A percentile compares a stretch with the other conserved stretches of the same genome.
phyloP scores from a whole-genome alignment of 768 basidiomycete species.

The Lactifluus rugatus region DNA sequence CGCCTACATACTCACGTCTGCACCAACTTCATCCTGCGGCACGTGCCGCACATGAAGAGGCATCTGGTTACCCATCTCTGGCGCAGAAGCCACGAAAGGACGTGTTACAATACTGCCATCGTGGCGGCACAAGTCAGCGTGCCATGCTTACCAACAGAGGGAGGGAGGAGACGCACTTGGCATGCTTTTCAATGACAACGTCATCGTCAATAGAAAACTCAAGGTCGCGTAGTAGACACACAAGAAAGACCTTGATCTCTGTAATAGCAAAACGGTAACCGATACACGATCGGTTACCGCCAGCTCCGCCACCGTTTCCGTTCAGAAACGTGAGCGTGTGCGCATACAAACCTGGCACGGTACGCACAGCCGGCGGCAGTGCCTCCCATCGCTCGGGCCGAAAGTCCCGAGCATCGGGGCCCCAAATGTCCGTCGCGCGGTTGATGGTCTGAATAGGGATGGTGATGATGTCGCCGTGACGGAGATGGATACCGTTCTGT shows the following conservation, averaged over 20 bases:
- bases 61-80: slow-evolving; percentile 50
- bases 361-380: slow-evolving; percentile 29
- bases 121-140: slow-evolving; percentile 2
- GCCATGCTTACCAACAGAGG: slow-evolving; percentile 19
- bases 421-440: slow-evolving; percentile 46
- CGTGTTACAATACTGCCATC: slow-evolving; percentile 40
- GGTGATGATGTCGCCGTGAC: slow-evolving; percentile 45
- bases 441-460: slow-evolving; percentile 56
- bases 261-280: slow-evolving; percentile 51
- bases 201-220: slow-evolving; percentile 43
- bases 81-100: slow-evolving; percentile 47
- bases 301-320: slow-evolving; percentile 40
- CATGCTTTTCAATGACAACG: slow-evolving; percentile 50
- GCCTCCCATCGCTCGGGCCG: slow-evolving; percentile 47
- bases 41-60: slow-evolving; percentile 40
- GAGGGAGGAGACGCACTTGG: slow-evolving; percentile 40
- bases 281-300: slow-evolving; percentile 42
- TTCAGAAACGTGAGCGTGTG: slow-evolving; percentile 49
- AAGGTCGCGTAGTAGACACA: slow-evolving; percentile 46
- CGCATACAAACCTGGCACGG: slow-evolving; percentile 43
- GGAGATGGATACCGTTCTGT: slow-evolving; percentile 6
- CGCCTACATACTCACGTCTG: background rate
- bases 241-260: slow-evolving; percentile 57
- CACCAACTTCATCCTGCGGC: slow-evolving; percentile 3
- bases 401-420: slow-evolving; percentile 55